Conservation (phyloP, 495 filamentous ascomycete genomes). For the Neurospora africana region DNA sequence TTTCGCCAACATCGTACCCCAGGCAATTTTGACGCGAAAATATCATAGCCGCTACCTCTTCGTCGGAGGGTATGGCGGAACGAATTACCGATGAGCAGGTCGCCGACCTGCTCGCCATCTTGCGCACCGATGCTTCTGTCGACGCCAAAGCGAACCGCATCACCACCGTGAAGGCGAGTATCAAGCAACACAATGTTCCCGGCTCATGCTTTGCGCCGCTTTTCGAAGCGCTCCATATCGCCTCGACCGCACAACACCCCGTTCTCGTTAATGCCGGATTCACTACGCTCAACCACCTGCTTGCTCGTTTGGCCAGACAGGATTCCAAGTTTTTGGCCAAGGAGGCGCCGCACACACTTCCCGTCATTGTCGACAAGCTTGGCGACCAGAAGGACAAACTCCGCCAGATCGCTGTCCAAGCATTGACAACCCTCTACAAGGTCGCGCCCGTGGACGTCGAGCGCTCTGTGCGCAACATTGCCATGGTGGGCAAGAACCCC, state of each 20-base stretch:
- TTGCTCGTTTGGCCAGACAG: conserved; percentile 74
- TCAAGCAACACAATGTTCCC: conserved; percentile 81
- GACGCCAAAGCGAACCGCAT: conserved; percentile 63
- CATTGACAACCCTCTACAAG: conserved; percentile 64
- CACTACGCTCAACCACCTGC: conserved; percentile 72
- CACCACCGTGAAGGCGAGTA: conserved; percentile 66
- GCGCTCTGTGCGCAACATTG: conserved; percentile 63
- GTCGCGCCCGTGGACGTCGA: conserved; percentile 62
- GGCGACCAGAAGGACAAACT: conserved; percentile 81
- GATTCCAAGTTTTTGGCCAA: conserved; percentile 59
- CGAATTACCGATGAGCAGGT: conserved; percentile 53
- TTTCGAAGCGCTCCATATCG: conserved; percentile 61
- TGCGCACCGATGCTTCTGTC: conserved; percentile 59
- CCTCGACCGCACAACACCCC: conserved; percentile 61
- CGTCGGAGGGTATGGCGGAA: conserved; percentile 35
- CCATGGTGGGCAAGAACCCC: conserved; percentile 67
- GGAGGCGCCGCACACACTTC: conserved; percentile 53
- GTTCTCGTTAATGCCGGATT: conserved; percentile 64
- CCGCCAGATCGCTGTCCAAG: conserved; percentile 56
- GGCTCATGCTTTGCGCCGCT: conserved; percentile 58
- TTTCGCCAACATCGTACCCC: neutral
- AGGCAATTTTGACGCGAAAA: conserved; percentile 15
- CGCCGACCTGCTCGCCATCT: conserved; percentile 50
- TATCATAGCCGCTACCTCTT: conserved; percentile 10
- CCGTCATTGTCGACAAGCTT: conserved; percentile 71